These are phyloP conservation scores for Domatiomyces globalis DNA, from an alignment of 2,329 filamentous ascomycete genomes.

Conservation along the genomic window DNA sequence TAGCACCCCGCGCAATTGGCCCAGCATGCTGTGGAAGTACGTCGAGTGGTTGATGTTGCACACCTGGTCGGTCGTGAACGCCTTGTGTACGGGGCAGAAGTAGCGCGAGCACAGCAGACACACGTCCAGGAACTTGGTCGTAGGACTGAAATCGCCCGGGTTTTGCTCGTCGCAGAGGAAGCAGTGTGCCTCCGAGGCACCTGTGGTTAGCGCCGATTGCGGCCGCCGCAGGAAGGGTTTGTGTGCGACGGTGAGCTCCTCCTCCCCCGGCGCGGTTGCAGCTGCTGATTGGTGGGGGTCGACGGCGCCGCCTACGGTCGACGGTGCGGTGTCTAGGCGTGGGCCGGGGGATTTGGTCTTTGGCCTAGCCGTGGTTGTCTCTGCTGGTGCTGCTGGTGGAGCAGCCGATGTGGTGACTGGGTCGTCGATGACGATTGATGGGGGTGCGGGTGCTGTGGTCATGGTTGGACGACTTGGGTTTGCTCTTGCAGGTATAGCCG, in stretches of 20 bases:
- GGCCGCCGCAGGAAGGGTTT: constrained; percentile 7
- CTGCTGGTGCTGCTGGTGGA: neutral
- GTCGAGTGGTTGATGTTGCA: constrained; percentile 18
- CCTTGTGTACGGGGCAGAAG: constrained; percentile 18
- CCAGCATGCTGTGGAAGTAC: constrained; percentile 16
- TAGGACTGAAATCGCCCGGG: constrained; percentile 18
- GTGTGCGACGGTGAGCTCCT: neutral
- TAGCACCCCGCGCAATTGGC: constrained; percentile 10
- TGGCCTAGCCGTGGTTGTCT: neutral
- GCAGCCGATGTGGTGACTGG: constrained; percentile 7
- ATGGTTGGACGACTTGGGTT: neutral
- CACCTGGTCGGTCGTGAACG: constrained; percentile 12
- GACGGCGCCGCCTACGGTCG: neutral
- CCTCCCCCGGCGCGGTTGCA: neutral
- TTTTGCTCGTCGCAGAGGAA: constrained; percentile 20
- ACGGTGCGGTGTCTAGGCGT: neutral
- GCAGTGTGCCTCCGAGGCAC: constrained; percentile 1
- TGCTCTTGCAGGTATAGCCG: neutral
- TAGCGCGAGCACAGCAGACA: constrained; percentile 16
- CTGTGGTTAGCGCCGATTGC: constrained; percentile 1
- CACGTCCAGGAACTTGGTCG: constrained; percentile 17
- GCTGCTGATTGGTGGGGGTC: neutral
- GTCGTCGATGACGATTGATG: constrained; percentile 15
- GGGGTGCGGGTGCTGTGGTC: constrained; percentile 7
- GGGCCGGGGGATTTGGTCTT: neutral